Evolutionary conservation across 2,329 filamentous ascomycete species (phyloP).

Genomic region (Ampelomyces quisqualis): DNA sequence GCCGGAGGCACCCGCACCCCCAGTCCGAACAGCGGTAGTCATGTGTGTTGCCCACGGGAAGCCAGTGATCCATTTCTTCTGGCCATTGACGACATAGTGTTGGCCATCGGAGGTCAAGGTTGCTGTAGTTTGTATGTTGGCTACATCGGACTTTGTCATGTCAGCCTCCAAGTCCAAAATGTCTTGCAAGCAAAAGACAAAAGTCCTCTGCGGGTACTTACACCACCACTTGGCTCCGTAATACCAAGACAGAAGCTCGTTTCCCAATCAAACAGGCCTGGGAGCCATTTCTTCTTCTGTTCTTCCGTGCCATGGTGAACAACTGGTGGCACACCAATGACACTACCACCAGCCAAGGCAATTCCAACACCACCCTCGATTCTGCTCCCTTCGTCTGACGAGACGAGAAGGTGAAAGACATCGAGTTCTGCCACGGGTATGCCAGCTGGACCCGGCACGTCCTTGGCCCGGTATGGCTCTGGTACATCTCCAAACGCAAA

Average conservation of each 20-base stretch:
- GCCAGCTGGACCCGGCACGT: conserved; percentile 41
- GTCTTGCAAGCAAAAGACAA: background rate
- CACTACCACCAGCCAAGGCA: conserved; percentile 60
- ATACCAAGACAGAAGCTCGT: conserved; percentile 65
- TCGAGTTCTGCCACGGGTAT: conserved; percentile 43
- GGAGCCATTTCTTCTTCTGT: conserved; percentile 62
- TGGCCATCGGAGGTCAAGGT: conserved; percentile 73
- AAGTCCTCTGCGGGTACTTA: too few relatives aligned
- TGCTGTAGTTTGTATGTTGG: conserved; percentile 63
- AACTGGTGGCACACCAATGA: conserved; percentile 65
- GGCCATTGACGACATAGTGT: conserved; percentile 67
- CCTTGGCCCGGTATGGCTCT: conserved; percentile 45
- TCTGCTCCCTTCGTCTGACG: conserved; percentile 58
- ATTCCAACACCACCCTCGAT: conserved; percentile 60
- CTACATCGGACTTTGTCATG: conserved; percentile 57
- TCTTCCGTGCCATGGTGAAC: conserved; percentile 62
- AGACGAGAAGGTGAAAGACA: conserved; percentile 50
- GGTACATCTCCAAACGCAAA: conserved; percentile 50
- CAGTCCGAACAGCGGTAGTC: conserved; percentile 63
- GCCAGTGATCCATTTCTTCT: conserved; percentile 70
- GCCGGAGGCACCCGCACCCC: conserved; percentile 54
- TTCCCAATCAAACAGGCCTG: conserved; percentile 59
- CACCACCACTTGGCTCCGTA: conserved; percentile 61
- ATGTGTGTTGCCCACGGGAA: conserved; percentile 62
- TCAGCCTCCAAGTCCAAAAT: conserved; percentile 7